phyloP scores from a whole-genome alignment of 345 rosid species.

The Psidium friedrichsthalianum region DNA sequence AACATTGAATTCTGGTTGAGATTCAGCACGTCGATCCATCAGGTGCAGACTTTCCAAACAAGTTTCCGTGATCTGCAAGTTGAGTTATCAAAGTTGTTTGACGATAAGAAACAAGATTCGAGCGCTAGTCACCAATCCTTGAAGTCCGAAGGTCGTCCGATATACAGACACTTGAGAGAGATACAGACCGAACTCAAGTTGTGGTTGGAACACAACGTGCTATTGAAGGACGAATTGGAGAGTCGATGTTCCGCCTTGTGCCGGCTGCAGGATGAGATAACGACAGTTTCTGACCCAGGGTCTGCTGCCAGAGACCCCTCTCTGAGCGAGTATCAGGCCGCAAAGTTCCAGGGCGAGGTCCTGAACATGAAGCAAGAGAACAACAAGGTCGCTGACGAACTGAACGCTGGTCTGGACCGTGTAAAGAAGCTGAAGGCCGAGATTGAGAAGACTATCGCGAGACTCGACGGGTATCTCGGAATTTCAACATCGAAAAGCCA shows the following conservation, averaged over 20 bases:
- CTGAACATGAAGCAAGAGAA: slow-evolving; percentile 87
- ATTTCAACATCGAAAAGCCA: slow-evolving; percentile 14
- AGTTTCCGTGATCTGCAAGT: slow-evolving; percentile 48
- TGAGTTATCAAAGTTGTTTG: slow-evolving; percentile 34
- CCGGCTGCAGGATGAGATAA: slow-evolving; percentile 55
- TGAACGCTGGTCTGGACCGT: slow-evolving; percentile 44
- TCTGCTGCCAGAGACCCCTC: slow-evolving; percentile 19
- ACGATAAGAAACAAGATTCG: slow-evolving; percentile 18
- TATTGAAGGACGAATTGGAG: slow-evolving; percentile 61
- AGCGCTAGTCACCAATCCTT: slow-evolving; percentile 10
- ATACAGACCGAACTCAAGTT: slow-evolving; percentile 56
- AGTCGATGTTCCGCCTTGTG: slow-evolving; percentile 40
- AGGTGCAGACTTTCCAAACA: slow-evolving; percentile 55
- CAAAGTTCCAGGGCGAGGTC: slow-evolving; percentile 78
- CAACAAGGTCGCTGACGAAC: slow-evolving; percentile 48
- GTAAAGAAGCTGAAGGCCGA: slow-evolving; percentile 35
- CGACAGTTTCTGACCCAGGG: slow-evolving; percentile 23
- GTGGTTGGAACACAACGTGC: slow-evolving; percentile 67
- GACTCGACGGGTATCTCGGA: slow-evolving; percentile 49
- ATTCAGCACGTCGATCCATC: slow-evolving; percentile 71
- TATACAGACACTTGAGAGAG: slow-evolving; percentile 67
- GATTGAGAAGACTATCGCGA: slow-evolving; percentile 32
- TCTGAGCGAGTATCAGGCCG: slow-evolving; percentile 51
- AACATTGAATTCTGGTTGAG: slow-evolving; percentile 93
- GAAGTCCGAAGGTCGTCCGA: slow-evolving; percentile 48